These are phyloP conservation scores for Abrus precatorius DNA, from an alignment of 306 rosid genomes.

Conservation along the genomic window DNA sequence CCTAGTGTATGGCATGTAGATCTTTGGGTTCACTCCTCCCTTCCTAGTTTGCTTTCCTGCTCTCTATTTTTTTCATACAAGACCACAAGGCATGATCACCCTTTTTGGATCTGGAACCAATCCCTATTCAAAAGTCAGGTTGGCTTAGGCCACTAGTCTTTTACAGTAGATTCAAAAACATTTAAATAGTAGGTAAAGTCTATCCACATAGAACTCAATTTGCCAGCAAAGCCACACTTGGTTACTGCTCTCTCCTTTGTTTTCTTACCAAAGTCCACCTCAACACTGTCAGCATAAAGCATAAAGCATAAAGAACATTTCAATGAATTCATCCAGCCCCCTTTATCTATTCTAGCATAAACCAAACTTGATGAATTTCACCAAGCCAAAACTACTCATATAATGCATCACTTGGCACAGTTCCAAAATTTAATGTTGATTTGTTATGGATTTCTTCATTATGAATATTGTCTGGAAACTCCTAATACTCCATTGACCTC, in stretches of 20 bases:
- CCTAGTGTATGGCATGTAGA: not conserved
- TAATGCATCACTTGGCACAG: not conserved
- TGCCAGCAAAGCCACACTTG: not conserved
- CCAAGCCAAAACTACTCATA: constrained; percentile 2
- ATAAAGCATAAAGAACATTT: not conserved
- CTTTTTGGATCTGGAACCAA: not conserved
- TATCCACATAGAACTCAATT: not conserved
- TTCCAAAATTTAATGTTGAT: not conserved
- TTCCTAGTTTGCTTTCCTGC: not conserved
- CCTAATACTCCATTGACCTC: constrained; percentile 1
- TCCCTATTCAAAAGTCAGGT: not conserved
- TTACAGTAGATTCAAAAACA: not conserved
- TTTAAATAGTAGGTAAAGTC: not conserved
- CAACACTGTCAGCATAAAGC: not conserved
- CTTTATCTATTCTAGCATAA: not conserved
- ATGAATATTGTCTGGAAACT: not conserved
- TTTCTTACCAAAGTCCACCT: not conserved
- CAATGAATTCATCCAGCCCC: constrained; percentile 4
- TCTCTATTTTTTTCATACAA: not conserved
- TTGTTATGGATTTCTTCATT: not conserved
- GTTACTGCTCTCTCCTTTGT: constrained; percentile 15
- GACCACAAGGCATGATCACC: not conserved
- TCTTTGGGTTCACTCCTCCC: constrained; percentile 18
- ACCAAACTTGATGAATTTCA: not conserved
- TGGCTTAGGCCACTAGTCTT: not conserved